phyloP scores from a whole-genome alignment of 371 early-diverging fungal species.

The Zychaea mexicana region DNA sequence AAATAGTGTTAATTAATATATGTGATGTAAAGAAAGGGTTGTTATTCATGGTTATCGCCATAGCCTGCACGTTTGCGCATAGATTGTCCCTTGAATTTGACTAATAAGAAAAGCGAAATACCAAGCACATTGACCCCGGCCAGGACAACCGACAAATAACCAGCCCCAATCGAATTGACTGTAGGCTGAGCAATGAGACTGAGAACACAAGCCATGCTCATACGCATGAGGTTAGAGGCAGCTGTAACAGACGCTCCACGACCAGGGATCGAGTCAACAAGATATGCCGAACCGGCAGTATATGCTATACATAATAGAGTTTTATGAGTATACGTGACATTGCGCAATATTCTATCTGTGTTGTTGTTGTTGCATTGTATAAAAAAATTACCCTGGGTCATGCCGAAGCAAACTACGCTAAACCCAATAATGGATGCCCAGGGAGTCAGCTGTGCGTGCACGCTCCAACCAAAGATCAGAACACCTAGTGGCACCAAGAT shows the following conservation, averaged over 20 bases:
- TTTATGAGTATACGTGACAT: too few species aligned
- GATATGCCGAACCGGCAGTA: slow-evolving; percentile 51
- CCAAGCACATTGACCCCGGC: slow-evolving; percentile 33
- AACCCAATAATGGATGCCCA: slow-evolving; percentile 56
- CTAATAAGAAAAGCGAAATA: slow-evolving; percentile 25
- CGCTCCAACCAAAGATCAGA: slow-evolving; percentile 59
- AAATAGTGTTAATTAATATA: neutral
- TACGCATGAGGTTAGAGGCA: slow-evolving; percentile 50
- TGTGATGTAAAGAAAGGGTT: neutral
- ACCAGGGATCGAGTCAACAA: slow-evolving; percentile 53
- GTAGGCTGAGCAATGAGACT: slow-evolving; percentile 34
- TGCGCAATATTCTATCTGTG: neutral
- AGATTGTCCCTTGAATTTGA: slow-evolving; percentile 36
- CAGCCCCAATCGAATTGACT: slow-evolving; percentile 29
- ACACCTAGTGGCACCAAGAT: slow-evolving; percentile 54
- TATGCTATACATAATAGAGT: slow-evolving; percentile 24
- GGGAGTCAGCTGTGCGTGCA: slow-evolving; percentile 34
- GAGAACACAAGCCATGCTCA: slow-evolving; percentile 50
- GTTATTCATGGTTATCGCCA: slow-evolving; percentile 15
- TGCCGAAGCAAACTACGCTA: slow-evolving; percentile 58
- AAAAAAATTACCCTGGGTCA: slow-evolving; percentile 46
- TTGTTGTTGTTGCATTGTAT: neutral
- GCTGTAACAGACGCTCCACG: slow-evolving; percentile 59
- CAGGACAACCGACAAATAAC: slow-evolving; percentile 35
- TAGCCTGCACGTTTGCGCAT: slow-evolving; percentile 30